phyloP scores from a whole-genome alignment of 371 early-diverging fungal species.

The Mycotypha africana region DNA sequence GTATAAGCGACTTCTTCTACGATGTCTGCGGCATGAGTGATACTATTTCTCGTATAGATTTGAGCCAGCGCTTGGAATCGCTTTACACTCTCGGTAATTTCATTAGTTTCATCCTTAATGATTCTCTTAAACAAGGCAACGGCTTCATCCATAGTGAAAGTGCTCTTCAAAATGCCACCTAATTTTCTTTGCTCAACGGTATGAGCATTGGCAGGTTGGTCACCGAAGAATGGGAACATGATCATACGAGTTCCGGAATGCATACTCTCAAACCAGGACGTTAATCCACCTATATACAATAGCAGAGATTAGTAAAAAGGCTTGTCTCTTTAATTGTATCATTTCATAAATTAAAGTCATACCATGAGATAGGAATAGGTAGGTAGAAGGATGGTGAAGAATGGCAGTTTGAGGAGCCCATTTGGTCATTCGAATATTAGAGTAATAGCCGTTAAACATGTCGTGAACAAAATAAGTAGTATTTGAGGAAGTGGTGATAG shows the following conservation, averaged over 20 bases:
- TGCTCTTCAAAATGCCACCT: not conserved
- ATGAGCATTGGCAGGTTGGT: constrained; percentile 22
- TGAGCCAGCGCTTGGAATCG: constrained; percentile 13
- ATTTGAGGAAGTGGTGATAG: constrained; percentile 1
- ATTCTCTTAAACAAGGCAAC: not conserved
- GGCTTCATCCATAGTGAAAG: not conserved
- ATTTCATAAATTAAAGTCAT: too few relatives aligned
- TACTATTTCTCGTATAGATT: constrained; percentile 11
- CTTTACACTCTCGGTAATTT: constrained; percentile 4
- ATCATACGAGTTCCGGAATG: constrained; percentile 25
- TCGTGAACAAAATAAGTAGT: not conserved
- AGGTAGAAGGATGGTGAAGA: constrained; percentile 25
- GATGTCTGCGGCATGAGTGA: constrained; percentile 16
- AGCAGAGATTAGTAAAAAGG: too few relatives aligned
- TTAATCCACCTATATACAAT: too few relatives aligned
- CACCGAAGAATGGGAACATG: constrained; percentile 36
- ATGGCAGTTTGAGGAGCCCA: constrained; percentile 41
- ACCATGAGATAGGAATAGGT: constrained; percentile 30
- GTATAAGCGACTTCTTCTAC: constrained; percentile 22
- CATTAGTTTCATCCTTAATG: constrained; percentile 1
- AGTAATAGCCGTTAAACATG: not conserved
- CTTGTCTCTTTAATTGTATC: too few relatives aligned
- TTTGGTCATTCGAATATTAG: not conserved
- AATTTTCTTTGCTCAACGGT: not conserved
- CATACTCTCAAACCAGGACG: constrained; percentile 27